Evolutionary conservation across 2,329 filamentous ascomycete species (phyloP), one percentile per base, ranked within the genome.

Genomic region (Arthrobotrys sinensis): DNA sequence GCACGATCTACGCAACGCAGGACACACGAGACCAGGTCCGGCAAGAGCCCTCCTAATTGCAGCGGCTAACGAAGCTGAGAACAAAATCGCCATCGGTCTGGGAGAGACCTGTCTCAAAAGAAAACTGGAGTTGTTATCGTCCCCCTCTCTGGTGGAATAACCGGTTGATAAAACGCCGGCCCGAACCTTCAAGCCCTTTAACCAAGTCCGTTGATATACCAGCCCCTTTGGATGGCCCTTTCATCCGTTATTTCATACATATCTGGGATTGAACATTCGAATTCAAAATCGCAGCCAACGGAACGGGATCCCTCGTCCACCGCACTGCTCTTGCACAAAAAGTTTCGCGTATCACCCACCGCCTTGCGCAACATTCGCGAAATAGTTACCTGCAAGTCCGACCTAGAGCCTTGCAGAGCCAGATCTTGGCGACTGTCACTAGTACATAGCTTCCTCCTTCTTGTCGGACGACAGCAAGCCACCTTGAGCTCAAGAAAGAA

Each of bases 281-380:
- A 46, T 60, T 40, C 53, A 36, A 72, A n/a, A 10, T 57, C 32
- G n/a, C 16, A 50, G 16, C 60, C 28, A 32, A 34, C 52, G 50
- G 55, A 62, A 69, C 64, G 63, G 62, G 69, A 60, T 57, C 64
- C 55, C 55, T 60, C 55, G 36, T 60, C 55, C 55, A 40, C 53
- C 32, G n/a, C n/a, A 40, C 53, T 43, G 3, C 55, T 67, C 46
- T 65, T 43, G 57, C 19, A 19, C 62, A 60, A 43, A 38, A 69
- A 60, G n/a, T 71, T 60, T 77, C 73, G 73, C 66, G 60, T 77
- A 77, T 77, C 73, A 68, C 45, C 32, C 24, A 71, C 36, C 48
- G 48, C 34, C 60, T 77, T 71, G 73, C 73, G 73, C 73, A 77
- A 77, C 73, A 77, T 71, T 77, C 73, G 73, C 73, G 73, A 77